A percentile compares a stretch with the other conserved stretches of the same genome.
Conservation (phyloP, 2,329 filamentous ascomycete genomes). For the Colletotrichum lindemuthianum region DNA sequence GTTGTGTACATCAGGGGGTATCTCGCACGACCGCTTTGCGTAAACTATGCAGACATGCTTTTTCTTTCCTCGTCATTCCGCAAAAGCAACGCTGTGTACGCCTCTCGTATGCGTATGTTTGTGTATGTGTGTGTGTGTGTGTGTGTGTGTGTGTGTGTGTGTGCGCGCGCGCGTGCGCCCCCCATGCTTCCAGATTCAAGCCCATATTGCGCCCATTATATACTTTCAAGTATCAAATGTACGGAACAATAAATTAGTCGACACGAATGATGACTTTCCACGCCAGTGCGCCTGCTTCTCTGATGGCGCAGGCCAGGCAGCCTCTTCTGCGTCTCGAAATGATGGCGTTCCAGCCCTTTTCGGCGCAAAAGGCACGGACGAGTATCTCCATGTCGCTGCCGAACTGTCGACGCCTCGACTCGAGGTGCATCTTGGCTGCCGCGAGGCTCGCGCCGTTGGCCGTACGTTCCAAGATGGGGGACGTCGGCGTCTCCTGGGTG, state of each 20-base stretch:
- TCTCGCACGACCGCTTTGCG: constrained; percentile 23
- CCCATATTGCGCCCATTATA: constrained; percentile 7
- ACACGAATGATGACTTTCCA: constrained; percentile 75
- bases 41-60: constrained; percentile 25
- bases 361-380: constrained; percentile 77
- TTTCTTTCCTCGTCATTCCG: constrained; percentile 4
- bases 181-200: neutral
- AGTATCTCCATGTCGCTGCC: constrained; percentile 76
- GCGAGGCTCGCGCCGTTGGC: constrained; percentile 52
- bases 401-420: constrained; percentile 66
- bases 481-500: constrained; percentile 58
- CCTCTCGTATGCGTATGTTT: constrained; percentile 11
- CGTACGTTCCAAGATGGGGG: constrained; percentile 55
- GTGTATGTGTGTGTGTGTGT: constrained; percentile 10
- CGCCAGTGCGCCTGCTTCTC: constrained; percentile 77
- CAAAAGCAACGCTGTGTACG: constrained; percentile 30
- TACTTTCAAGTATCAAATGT: constrained; percentile 5
- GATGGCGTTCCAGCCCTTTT: constrained; percentile 78
- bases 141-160: constrained; percentile 15
- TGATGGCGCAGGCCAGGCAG: constrained; percentile 78
- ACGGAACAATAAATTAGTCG: constrained; percentile 47
- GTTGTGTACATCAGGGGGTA: constrained; percentile 25
- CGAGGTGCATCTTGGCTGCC: constrained; percentile 64
- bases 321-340: constrained; percentile 74
- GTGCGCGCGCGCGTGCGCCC: constrained; percentile 4